Evolutionary conservation across 495 filamentous ascomycete genomes (phyloP), one percentile per base, ranked within the genome.

Genomic region (Hapsidospora chrysogenum): DNA sequence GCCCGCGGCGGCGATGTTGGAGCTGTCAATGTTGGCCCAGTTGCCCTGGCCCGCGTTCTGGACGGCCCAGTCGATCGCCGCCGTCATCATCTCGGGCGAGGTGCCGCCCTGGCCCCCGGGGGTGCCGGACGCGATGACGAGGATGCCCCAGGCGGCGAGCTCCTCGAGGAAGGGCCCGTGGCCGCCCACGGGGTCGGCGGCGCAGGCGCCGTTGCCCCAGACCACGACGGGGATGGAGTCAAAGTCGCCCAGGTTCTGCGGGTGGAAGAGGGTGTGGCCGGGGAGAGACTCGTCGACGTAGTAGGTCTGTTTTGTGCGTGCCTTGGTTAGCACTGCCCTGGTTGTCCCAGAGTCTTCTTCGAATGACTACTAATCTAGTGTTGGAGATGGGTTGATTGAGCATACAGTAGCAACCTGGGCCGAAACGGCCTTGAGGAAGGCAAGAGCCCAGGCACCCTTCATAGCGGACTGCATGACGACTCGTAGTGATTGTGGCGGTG

Each of bases 131-230:
- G 52, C 42, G 38, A 57, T 49, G 36, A 49, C 43, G 17, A 57
- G 37, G 17, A 50, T 29, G 28, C 53, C 52, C 40, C 53, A 38
- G 11, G 48, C 46, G 17, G 49, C 47, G 13, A 52, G 17, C 13
- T 54, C 31, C 13, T 33, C 35, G 10, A 57, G 45, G 21, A 51
- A 40, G 18, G 27, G 10, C 29, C 16, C 22, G 8, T 38, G 37
- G 17, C 43, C 44, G n/a, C n/a, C n/a, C n/a, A n/a, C n/a, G n/a
- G n/a, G n/a, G 32, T 50, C 33, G 39, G 43, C 41, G 13, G 31
- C 36, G 49, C 52, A 56, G 29, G 31, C 51, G 37, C 52, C 52
- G 40, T 56, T 51, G 29, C 51, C 52, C 51, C 52, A 56, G 36
- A 59, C 31, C 35, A 57, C 31, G 39, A 56, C 33, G 19, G 35